A percentile compares a stretch with the other conserved stretches of the same genome.
phyloP scores from a whole-genome alignment of 139 green algal genomes.

The Picochlorum sp. region DNA sequence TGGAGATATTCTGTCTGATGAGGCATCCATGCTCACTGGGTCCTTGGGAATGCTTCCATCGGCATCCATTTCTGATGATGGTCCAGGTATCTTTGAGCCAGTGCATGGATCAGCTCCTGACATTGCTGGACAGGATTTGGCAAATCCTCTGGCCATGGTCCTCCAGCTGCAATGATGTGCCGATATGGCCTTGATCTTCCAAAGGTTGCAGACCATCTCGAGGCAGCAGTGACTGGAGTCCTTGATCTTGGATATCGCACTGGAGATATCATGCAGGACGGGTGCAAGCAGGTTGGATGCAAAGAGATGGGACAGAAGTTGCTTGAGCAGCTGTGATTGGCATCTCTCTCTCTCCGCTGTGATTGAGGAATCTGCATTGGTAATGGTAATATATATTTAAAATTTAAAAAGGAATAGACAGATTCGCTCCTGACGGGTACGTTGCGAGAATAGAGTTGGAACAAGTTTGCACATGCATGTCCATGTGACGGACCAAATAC shows the following conservation, averaged over 20 bases:
- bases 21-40: slow-evolving; percentile 95
- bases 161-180: slow-evolving; percentile 98
- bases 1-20: slow-evolving; percentile 98
- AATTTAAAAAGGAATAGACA: too few species aligned
- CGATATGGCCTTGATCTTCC: slow-evolving; percentile 87
- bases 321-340: slow-evolving; percentile 23
- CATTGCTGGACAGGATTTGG: slow-evolving; percentile 89
- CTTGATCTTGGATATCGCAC: slow-evolving; percentile 86
- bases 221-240: slow-evolving; percentile 69
- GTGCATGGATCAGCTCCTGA: slow-evolving; percentile 96
- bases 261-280: slow-evolving; percentile 79
- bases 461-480: too few species aligned
- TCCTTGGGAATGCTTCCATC: slow-evolving; percentile 96
- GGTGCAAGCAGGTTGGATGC: slow-evolving; percentile 70
- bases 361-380: too few species aligned
- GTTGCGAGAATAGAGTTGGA: too few species aligned
- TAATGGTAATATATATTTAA: too few species aligned
- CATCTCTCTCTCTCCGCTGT: too few species aligned
- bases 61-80: slow-evolving; percentile 75
- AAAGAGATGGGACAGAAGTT: slow-evolving; percentile 67
- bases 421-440: too few species aligned
- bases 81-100: slow-evolving; percentile 94
- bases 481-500: not conserved
- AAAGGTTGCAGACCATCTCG: slow-evolving; percentile 66
- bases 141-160: slow-evolving; percentile 90